These are phyloP conservation scores for Phytophthora agathidicida DNA, from an alignment of 352 stramenopile genomes.

Conservation along the genomic window DNA sequence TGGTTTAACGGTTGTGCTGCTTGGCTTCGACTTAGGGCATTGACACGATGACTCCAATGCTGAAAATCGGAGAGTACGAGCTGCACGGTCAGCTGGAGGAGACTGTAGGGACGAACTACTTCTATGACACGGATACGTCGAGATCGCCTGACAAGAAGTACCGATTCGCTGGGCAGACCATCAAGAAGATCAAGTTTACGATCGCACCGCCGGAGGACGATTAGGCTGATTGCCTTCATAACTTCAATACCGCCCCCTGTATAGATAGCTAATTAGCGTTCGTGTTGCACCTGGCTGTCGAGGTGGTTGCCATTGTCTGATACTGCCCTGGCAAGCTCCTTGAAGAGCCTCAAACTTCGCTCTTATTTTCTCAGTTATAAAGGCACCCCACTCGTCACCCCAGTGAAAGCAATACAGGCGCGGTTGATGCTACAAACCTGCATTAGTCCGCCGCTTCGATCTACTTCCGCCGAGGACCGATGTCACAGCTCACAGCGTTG, in stretches of 20 bases:
- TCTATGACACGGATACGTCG: constrained; percentile 73
- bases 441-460: not conserved
- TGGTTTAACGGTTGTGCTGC: not conserved
- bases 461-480: not conserved
- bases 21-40: constrained; percentile 53
- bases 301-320: not conserved
- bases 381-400: constrained; percentile 18
- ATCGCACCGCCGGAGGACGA: constrained; percentile 67
- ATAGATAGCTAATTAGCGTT: not conserved
- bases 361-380: constrained; percentile 44
- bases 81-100: constrained; percentile 75
- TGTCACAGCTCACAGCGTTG: not conserved
- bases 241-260: constrained; percentile 15
- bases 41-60: constrained; percentile 62
- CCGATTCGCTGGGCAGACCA: constrained; percentile 68
- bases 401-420: not conserved
- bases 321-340: not conserved
- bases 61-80: constrained; percentile 75
- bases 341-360: constrained; percentile 26
- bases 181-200: constrained; percentile 83
- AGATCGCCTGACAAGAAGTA: constrained; percentile 50
- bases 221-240: constrained; percentile 2
- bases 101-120: constrained; percentile 80
- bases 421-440: constrained; percentile 15
- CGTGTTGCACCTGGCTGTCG: not conserved